Conservation (phyloP, 2,329 filamentous ascomycete species). For the Paramyrothecium sp. region DNA sequence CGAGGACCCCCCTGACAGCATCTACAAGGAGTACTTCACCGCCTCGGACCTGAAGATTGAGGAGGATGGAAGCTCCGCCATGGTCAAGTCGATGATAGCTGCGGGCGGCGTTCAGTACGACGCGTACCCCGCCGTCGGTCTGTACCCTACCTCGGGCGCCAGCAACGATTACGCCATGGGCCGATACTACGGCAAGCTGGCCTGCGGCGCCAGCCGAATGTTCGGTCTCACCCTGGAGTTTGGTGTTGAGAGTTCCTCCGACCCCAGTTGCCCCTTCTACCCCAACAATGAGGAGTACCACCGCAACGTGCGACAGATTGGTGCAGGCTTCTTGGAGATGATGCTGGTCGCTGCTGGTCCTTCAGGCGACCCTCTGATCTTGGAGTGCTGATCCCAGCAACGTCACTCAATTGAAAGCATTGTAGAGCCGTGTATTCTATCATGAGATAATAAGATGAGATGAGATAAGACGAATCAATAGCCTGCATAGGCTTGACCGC, state of each 20-base stretch:
- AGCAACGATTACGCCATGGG: conserved; percentile 47
- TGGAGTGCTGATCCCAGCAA: background rate
- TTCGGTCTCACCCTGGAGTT: conserved; percentile 47
- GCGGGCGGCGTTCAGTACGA: conserved; percentile 35
- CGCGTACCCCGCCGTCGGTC: conserved; percentile 33
- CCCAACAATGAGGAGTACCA: conserved; percentile 40
- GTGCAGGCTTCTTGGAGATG: conserved; percentile 47
- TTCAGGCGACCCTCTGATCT: conserved; percentile 4
- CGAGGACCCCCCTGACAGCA: conserved; percentile 25
- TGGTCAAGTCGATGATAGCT: conserved; percentile 36
- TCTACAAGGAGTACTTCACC: conserved; percentile 45
- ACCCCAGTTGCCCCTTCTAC: conserved; percentile 39
- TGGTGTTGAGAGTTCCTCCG: conserved; percentile 24
- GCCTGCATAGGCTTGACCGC: too few relatives aligned
- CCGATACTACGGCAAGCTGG: conserved; percentile 31
- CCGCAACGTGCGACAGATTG: conserved; percentile 41
- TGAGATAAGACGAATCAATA: too few relatives aligned
- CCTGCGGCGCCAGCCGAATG: conserved; percentile 32
- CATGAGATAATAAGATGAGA: too few relatives aligned
- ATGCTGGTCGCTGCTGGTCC: conserved; percentile 25
- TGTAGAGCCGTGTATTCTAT: too few relatives aligned
- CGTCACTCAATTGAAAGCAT: too few relatives aligned
- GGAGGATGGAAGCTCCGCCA: conserved; percentile 26
- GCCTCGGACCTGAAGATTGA: conserved; percentile 30
- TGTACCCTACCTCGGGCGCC: conserved; percentile 45